Evolutionary conservation across 768 basidiomycete genomes (phyloP).

Genomic region (Tephrocybe sp.): DNA sequence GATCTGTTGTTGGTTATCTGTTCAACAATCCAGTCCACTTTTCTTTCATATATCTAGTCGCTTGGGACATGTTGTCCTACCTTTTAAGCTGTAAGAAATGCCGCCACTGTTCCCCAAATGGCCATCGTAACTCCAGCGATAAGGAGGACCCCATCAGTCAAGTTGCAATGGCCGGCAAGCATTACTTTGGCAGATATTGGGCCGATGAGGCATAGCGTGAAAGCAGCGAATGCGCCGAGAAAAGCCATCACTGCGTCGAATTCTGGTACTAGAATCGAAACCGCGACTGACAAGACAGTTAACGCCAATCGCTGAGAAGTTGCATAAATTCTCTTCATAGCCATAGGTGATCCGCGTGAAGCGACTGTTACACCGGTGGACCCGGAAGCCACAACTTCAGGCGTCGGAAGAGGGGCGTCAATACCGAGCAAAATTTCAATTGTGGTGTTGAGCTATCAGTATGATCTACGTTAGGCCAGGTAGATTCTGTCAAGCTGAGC

Average conservation of each 20-base stretch:
- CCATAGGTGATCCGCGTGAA: conserved; percentile 23
- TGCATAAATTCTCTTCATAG: conserved; percentile 39
- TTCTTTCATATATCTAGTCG: background rate
- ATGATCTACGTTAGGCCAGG: background rate
- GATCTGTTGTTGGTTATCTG: background rate
- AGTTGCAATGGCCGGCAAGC: conserved; percentile 45
- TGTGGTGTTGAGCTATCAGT: conserved; percentile 68
- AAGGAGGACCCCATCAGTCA: conserved; percentile 56
- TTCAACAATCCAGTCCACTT: background rate
- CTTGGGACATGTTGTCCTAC: background rate
- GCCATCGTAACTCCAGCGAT: conserved; percentile 60
- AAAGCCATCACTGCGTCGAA: conserved; percentile 88
- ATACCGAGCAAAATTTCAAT: conserved; percentile 76
- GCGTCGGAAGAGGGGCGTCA: conserved; percentile 38
- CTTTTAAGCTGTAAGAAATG: conserved; percentile 40
- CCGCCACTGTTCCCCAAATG: conserved; percentile 71
- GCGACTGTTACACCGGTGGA: conserved; percentile 29
- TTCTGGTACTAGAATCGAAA: conserved; percentile 75
- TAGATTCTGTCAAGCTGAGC: background rate
- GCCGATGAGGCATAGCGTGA: conserved; percentile 70
- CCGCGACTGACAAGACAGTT: conserved; percentile 55
- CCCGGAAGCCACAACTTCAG: conserved; percentile 39
- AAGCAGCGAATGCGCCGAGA: conserved; percentile 85
- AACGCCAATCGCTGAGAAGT: conserved; percentile 57
- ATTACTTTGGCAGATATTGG: conserved; percentile 72